These are phyloP conservation scores for Wickerhamiella galacta DNA, from an alignment of 805 yeast genomes.

Conservation along the genomic window DNA sequence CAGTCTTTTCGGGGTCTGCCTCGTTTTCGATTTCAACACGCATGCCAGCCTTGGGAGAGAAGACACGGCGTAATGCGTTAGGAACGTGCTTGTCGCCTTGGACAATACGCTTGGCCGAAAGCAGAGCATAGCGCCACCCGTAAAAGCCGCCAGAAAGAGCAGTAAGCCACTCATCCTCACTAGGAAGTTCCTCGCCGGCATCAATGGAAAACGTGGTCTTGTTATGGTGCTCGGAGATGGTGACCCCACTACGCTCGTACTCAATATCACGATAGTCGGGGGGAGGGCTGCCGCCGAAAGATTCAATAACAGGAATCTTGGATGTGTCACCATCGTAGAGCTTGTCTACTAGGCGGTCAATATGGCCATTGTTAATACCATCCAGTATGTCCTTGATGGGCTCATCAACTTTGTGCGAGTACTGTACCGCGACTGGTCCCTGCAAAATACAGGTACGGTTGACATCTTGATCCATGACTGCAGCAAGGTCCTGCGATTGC, in stretches of 20 bases:
- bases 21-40: conserved; percentile 45
- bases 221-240: conserved; percentile 11
- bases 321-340: conserved; percentile 54
- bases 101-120: conserved; percentile 61
- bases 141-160: conserved; percentile 62
- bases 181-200: conserved; percentile 17
- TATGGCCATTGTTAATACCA: conserved; percentile 78
- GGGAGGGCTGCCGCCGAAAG: conserved; percentile 57
- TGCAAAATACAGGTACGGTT: conserved; percentile 98
- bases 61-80: conserved; percentile 66
- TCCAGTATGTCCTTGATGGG: conserved; percentile 87
- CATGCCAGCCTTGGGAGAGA: conserved; percentile 53
- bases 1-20: conserved; percentile 36
- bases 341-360: conserved; percentile 41
- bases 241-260: conserved; percentile 16
- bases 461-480: conserved; percentile 90
- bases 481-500: conserved; percentile 96
- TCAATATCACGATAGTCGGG: conserved; percentile 20
- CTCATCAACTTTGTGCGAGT: conserved; percentile 70
- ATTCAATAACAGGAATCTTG: conserved; percentile 73
- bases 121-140: conserved; percentile 85
- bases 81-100: conserved; percentile 68
- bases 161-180: conserved; percentile 49
- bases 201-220: conserved; percentile 25
- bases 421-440: conserved; percentile 97